Base-by-base conservation (phyloP, 2,329 filamentous ascomycete species). In the Pseudogymnoascus sp. region DNA sequence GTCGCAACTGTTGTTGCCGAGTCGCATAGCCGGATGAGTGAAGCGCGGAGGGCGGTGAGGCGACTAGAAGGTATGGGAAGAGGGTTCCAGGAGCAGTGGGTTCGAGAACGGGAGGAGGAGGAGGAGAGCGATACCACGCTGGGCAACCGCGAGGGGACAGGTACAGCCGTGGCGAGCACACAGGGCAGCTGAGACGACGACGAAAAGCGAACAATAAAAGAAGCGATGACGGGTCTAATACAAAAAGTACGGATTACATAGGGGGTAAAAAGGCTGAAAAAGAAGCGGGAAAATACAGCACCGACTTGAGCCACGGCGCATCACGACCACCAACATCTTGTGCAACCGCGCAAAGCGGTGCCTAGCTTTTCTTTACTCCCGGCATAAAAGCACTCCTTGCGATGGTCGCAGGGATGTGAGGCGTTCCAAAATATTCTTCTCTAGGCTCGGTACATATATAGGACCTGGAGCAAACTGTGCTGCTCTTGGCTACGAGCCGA, bases 1-100 rank as follows among this genome's bases (percentile, higher is more conserved):
- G 73, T 86, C 28, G 77, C 78, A 18, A 72, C 84, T 8, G 80
- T 86, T 0, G 77, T 85, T 3, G 81, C 82, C 1, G 74, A 75
- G 4, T 74, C 74, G 2, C 72, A 77, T 0, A 77, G 80, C 38
- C 76, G 81, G 6, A 74, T 76, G 8, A 70, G 71, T 28, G 81
- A 84, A 62, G 83, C 82, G 1, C 75, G 80, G 8, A 76, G 79
- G 50, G 81, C 82, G 1, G 79, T 80, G 0, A 77, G 76, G 0
- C 74, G 77, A 61, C 69, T 86, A 9, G 83, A 86, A 72, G 76
- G 76, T 59, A 74, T 85, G 2, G 84, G 80, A 1, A 73, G 77
- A 62, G 77, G 79, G 54, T 79, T 86, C 57, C 84, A 86, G 69
- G 72, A 73, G 25, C 78, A 80, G 63, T 85, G 82, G 81, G 69